A percentile compares a stretch with the other conserved stretches of the same genome.
Conservation (phyloP, 2,329 filamentous ascomycete species). For the Lizonia empirigonia region DNA sequence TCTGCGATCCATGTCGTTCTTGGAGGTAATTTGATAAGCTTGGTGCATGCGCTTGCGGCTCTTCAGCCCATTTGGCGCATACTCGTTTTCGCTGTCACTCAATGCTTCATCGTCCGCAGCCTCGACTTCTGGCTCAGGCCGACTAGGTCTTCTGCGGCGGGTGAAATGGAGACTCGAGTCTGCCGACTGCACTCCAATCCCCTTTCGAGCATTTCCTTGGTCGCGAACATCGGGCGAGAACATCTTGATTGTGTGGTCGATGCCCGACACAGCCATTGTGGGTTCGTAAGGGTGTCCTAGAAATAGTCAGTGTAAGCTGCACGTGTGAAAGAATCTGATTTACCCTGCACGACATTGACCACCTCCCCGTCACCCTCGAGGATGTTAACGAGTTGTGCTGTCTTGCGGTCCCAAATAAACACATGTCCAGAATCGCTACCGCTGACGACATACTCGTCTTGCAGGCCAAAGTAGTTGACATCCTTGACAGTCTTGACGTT, state of each 20-base stretch:
- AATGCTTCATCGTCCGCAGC: slow-evolving; percentile 11
- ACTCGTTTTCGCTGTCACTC: slow-evolving; percentile 47
- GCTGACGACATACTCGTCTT: slow-evolving; percentile 72
- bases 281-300: slow-evolving; percentile 70
- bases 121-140: slow-evolving; percentile 11
- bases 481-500: slow-evolving; percentile 72
- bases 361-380: slow-evolving; percentile 70
- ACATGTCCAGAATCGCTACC: slow-evolving; percentile 70
- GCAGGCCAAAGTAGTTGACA: slow-evolving; percentile 69
- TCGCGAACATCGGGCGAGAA: slow-evolving; percentile 66
- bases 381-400: slow-evolving; percentile 65
- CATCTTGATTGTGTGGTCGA: slow-evolving; percentile 72
- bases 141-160: slow-evolving; percentile 21
- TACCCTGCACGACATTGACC: slow-evolving; percentile 71
- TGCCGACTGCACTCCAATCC: slow-evolving; percentile 61
- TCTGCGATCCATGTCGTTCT: slow-evolving; percentile 65
- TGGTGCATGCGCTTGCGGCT: slow-evolving; percentile 65
- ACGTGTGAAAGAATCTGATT: not conserved
- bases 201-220: slow-evolving; percentile 62
- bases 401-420: slow-evolving; percentile 72
- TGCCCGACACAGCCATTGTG: slow-evolving; percentile 68
- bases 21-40: slow-evolving; percentile 64
- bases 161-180: slow-evolving; percentile 49
- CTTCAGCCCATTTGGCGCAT: slow-evolving; percentile 54
- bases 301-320: slow-evolving; percentile 2